Evolutionary conservation across 2,329 filamentous ascomycete genomes (phyloP), one percentile per base, ranked within the genome.

Genomic region (Metarhizium anisopliae): DNA sequence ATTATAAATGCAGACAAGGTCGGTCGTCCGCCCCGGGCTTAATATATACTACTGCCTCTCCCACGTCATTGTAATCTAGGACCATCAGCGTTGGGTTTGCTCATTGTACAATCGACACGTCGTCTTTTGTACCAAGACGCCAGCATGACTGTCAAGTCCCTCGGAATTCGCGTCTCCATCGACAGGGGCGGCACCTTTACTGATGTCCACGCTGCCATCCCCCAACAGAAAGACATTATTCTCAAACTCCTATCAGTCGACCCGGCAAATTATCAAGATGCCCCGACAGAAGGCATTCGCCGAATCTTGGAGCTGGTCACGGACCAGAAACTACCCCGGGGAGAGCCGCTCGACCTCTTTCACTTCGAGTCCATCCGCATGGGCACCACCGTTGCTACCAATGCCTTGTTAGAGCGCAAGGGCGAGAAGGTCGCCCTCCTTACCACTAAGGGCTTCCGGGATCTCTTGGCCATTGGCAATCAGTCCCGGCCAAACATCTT

Each of bases 381-480:
- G 85, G 87, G 87, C n/a, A 90, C 87, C 0, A 90, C 87, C 0
- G 86, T 90, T 2, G 87, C 86, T 2, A 90, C 87, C 0, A 90
- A 90, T 67, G 87, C 87, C 1, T 70, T 90, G 20, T 71, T 90
- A 2, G 86, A 90, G 65, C 73, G 86, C 47, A 90, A 90, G 67
- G 87, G 87, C 30, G 85, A 89, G 61, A 78, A 79, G 43, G 85
- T 87, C 59, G 87, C 85, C 0, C 77, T 90, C 62, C 75, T 90
- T 2, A 84, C 86, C 0, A 89, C 85, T 2, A 84, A 82, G 55
- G 87, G 87, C 0, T 90, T 90, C 72, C 82, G 83, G 58, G 86
- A 90, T 64, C 84, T 85, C 59, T 72, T 90, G 6, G 77, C 80
- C 30, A 90, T 90, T 62, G 86, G 87, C 1, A 89, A 90, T 62